A percentile compares a stretch with the other conserved stretches of the same genome.
Evolutionary conservation across 768 basidiomycete genomes (phyloP).

Genomic region (Xerocomellus chrysenteron): DNA sequence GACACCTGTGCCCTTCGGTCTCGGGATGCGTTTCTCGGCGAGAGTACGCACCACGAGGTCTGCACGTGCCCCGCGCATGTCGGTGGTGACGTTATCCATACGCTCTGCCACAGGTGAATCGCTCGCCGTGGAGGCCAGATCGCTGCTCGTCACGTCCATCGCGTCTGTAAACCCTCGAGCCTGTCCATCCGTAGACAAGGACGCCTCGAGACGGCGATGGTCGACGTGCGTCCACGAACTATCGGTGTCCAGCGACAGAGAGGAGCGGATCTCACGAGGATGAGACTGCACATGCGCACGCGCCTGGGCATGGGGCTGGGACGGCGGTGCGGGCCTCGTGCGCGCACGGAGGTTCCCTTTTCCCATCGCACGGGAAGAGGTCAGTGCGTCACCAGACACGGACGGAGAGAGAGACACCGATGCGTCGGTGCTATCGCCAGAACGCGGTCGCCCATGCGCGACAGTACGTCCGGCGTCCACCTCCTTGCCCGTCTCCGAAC

Average conservation of each 20-base stretch:
- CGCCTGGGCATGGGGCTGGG: slow-evolving; percentile 24
- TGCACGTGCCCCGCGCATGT: slow-evolving; percentile 30
- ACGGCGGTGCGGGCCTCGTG: slow-evolving; percentile 5
- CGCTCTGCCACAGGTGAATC: slow-evolving; percentile 37
- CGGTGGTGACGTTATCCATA: slow-evolving; percentile 30
- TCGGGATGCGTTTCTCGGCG: slow-evolving; percentile 65
- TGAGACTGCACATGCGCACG: slow-evolving; percentile 5
- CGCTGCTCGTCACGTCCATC: slow-evolving; percentile 44
- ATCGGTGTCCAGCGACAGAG: slow-evolving; percentile 45
- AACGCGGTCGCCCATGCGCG: not conserved
- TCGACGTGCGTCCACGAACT: slow-evolving; percentile 75
- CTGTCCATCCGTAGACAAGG: slow-evolving; percentile 8
- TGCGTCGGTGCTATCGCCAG: slow-evolving; percentile 20
- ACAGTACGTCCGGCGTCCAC: not conserved
- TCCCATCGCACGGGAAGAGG: not conserved
- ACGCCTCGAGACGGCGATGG: slow-evolving; percentile 30
- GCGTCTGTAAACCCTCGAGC: slow-evolving; percentile 19
- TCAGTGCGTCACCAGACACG: not conserved
- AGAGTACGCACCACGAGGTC: slow-evolving; percentile 42
- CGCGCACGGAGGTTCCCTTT: slow-evolving; percentile 3
- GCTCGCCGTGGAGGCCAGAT: slow-evolving; percentile 53
- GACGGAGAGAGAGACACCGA: slow-evolving; percentile 8
- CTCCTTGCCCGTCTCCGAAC: slow-evolving; percentile 15
- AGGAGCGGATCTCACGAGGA: slow-evolving; percentile 13
- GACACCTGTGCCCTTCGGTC: slow-evolving; percentile 60